Evolutionary conservation across 2,329 filamentous ascomycete species (phyloP), one percentile per base, ranked within the genome.

Genomic region (Colletotrichum sp.): DNA sequence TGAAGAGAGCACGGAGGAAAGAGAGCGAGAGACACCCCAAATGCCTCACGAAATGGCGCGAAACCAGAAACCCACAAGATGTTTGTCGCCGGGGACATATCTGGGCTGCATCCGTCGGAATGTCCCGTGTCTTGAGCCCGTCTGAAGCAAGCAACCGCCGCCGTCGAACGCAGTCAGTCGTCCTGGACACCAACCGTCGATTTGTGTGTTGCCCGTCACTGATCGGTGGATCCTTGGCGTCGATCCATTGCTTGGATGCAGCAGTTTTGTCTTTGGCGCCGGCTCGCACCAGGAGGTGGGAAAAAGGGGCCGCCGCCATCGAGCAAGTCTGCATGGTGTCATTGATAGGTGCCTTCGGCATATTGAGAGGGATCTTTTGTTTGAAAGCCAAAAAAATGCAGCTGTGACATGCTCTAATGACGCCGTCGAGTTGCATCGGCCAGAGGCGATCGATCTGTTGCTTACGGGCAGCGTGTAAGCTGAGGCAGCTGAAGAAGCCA

Each of bases 181-280:
- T 26, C 71, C n/a, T 9, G 28, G 65, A 16, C 30, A 44, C 44
- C 44, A 12, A n/a, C 48, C 55, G 69, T 44, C 52, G 22, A 34
- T 48, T 22, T 22, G 44, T 48, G 44, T 48, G 18, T 48, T 48
- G 44, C 71, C 34, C 59, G 12, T 62, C 59, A 34, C 1, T 62
- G 9, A 65, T 68, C 39, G 26, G 70, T 65, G 73, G 73, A 59
- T 57, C 64, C 70, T 73, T 65, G 73, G 70, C 57, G 73, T 73
- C 70, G 70, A 75, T 75, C 73, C 26, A 30, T 67, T 67, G 36
- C 36, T 75, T 48, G 62, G 22, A 64, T 59, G 32, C 60, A 55
- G 24, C 34, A 48, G 60, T 68, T 32, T 52, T 75, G 68, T 48
- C 72, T 64, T 64, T 71, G 55, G 30, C 52, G 69, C 39, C 39